Evolutionary conservation across 495 filamentous ascomycete species (phyloP), one percentile per base, ranked within the genome.

Genomic region (Aspergillus egyptiacus): DNA sequence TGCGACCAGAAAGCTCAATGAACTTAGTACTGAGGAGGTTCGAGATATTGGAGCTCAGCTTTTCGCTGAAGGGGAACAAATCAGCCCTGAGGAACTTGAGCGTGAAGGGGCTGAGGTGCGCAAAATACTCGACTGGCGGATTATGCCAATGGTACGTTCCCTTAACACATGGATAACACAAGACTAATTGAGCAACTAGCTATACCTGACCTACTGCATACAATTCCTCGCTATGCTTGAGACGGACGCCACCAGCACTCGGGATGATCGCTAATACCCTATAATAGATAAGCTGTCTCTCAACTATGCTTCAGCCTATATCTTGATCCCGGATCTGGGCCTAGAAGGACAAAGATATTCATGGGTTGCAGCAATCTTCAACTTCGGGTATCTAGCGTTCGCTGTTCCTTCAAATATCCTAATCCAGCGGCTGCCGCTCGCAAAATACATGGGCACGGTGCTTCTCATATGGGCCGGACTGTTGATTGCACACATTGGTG

Each of bases 381-480:
- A 74, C 39, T 70, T 78, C 40, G 70, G 70, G 8, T 79, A 76
- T 31, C 61, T 81, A 3, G 72, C 23, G 11, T 50, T 50, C 24
- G 38, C 48, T 3, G 36, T 50, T 17, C 48, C 38, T 13, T 72
- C 77, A 8, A 79, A 71, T 42, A 62, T 76, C 0, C 54, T 81
- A 9, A 71, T 83, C 5, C 78, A 81, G 42, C 63, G 70, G 11
- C 58, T 81, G 31, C 78, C 79, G 2, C 62, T 83, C 18, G 79
- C 71, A 3, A 78, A 77, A 50, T 83, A 82, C 43, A 74, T 84
- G 23, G 70, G 78, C 14, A 62, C 76, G 20, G 80, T 78, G 49
- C 78, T 85, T 33, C 50, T 84, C 1, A 61, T 78, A 2, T 85
- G 82, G 82, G 80, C 80, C 5, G 56, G 64, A 0, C 55, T 77